Conservation (phyloP, 2,329 filamentous ascomycete species). For the Coccinonectria pachysandricola region DNA sequence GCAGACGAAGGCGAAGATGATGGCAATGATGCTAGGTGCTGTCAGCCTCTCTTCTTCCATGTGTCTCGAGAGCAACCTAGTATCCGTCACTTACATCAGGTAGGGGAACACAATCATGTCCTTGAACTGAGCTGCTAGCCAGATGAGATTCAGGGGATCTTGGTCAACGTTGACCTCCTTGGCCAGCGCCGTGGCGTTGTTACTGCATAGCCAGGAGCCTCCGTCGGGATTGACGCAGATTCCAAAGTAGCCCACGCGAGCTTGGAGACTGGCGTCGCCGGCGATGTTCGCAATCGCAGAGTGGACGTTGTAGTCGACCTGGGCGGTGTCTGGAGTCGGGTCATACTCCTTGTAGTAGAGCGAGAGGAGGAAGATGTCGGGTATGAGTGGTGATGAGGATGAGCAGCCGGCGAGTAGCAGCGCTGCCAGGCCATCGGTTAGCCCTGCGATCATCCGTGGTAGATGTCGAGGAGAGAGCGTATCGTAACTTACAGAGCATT, state of each 20-base stretch:
- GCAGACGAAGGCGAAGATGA: slow-evolving; percentile 93
- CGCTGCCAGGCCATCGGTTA: too few relatives aligned
- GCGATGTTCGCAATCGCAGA: slow-evolving; percentile 85
- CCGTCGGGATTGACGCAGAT: slow-evolving; percentile 91
- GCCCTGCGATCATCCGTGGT: too few relatives aligned
- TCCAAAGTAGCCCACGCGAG: slow-evolving; percentile 93
- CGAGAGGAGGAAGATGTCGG: slow-evolving; percentile 94
- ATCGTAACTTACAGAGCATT: slow-evolving; percentile 65
- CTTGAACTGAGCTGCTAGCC: slow-evolving; percentile 95
- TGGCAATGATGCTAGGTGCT: slow-evolving; percentile 71
- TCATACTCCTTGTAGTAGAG: slow-evolving; percentile 89
- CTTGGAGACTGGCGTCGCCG: slow-evolving; percentile 71
- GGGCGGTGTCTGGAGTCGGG: slow-evolving; percentile 70
- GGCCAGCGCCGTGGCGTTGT: slow-evolving; percentile 89
- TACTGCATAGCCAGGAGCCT: slow-evolving; percentile 87
- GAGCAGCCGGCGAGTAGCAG: slow-evolving; percentile 91
- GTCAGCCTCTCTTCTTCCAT: too few relatives aligned
- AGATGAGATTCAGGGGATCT: slow-evolving; percentile 93
- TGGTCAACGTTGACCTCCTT: slow-evolving; percentile 83
- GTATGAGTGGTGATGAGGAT: slow-evolving; percentile 89
- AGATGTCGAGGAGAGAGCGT: neutral
- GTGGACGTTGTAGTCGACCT: slow-evolving; percentile 83
- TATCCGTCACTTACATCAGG: slow-evolving; percentile 58
- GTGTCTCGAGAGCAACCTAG: neutral
- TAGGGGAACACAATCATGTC: slow-evolving; percentile 98